phyloP scores from a whole-genome alignment of 176 grass and related monocot species.

The Musa beccarii region DNA sequence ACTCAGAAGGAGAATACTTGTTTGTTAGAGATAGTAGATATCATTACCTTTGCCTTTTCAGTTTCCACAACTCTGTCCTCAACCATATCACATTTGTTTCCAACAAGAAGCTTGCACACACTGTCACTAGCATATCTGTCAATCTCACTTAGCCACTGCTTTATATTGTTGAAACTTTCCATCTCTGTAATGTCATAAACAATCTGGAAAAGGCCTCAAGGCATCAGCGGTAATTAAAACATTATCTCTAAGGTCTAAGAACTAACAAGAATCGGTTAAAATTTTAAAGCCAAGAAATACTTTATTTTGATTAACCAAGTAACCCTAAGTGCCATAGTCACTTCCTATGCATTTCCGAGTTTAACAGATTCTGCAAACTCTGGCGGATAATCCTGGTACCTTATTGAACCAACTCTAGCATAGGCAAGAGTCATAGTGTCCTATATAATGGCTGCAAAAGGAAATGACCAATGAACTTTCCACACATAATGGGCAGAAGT shows the following conservation, averaged over 20 bases:
- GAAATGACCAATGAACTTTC: neutral
- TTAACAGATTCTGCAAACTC: neutral
- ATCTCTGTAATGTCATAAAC: slow-evolving; percentile 90
- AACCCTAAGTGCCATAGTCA: neutral
- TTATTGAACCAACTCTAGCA: neutral
- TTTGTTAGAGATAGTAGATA: too few relatives aligned
- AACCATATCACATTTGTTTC: slow-evolving; percentile 79
- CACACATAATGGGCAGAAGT: neutral
- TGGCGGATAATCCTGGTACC: neutral
- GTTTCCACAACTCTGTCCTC: slow-evolving; percentile 61
- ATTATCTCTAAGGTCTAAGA: too few relatives aligned
- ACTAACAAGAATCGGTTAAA: too few relatives aligned
- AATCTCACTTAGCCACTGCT: slow-evolving; percentile 84
- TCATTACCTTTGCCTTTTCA: slow-evolving; percentile 62
- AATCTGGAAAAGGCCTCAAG: slow-evolving; percentile 40
- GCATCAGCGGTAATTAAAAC: neutral
- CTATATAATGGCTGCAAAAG: neutral
- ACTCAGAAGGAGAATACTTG: neutral
- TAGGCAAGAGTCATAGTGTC: neutral
- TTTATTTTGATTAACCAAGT: neutral
- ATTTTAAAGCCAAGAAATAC: too few relatives aligned
- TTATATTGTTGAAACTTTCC: slow-evolving; percentile 81
- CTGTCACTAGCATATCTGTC: slow-evolving; percentile 63
- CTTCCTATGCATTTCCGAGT: too few relatives aligned
- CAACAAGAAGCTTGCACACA: slow-evolving; percentile 72